Base-by-base conservation (phyloP, 176 grass and related monocot genomes). In the Oryza coarctata region DNA sequence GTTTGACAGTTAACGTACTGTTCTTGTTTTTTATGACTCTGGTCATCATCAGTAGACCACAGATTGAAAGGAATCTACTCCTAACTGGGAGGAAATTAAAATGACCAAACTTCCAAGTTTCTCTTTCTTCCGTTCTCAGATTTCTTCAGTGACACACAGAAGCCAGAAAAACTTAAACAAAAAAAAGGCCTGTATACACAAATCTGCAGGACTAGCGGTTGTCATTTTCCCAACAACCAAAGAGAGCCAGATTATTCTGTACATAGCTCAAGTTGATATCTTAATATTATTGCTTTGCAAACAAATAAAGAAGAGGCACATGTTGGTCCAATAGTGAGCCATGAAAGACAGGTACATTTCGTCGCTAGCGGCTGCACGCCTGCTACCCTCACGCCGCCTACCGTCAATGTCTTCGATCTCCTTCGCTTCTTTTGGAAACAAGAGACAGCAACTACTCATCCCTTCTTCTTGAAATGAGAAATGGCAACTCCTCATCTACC, bases 121-220 rank as follows among this genome's bases (percentile, higher is more conserved):
- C 28, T 43, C 27, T 13, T 30, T 17, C 31, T 18, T 85, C 23
- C 18, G 22, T 8, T 61, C 47, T 62, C 76, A 63, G 65, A 2
- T 1, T 71, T 65, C 70, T 29, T 80, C n/a, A 14, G 7, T 41
- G 35, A 39, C 7, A 23, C 63, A 28, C 17, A 17, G 8, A 38
- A 63, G 74, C 20, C 15, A 9, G 8, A 71, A 71, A 49, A 60
- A n/a, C 45, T 66, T 69, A 65, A 32, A 41, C 28, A 31, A 17
- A 73, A 27, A 87, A 34, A 57, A 72, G 75, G 17, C 25, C 22
- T 73, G 40, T 61, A 3, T 26, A 61, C 34, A 77, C 18, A 69
- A 68, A 39, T 38, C 14, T 20, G 9, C 50, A 55, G 20, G n/a
- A 55, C 50, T 55, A 0, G 41, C 20, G 25, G 55, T 11, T 60